These are phyloP conservation scores for Plasmodium knowlesi DNA, from an alignment of 169 alveolate species.

Conservation along the genomic window DNA sequence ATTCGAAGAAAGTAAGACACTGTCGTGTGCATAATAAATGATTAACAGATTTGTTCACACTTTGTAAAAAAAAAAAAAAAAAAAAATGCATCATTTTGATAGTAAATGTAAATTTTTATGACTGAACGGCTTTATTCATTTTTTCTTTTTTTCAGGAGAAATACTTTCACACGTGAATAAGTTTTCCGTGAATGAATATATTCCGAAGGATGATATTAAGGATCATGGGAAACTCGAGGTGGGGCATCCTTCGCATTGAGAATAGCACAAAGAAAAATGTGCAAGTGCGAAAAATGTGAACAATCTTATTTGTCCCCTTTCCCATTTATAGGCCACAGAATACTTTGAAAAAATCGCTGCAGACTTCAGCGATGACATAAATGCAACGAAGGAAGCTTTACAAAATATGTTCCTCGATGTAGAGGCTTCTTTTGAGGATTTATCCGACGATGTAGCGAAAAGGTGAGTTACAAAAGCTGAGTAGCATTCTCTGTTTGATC, in stretches of 20 bases:
- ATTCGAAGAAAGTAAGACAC: slow-evolving; percentile 20
- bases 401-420: slow-evolving; percentile 36
- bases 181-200: slow-evolving; percentile 1
- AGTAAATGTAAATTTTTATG: neutral
- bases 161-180: neutral
- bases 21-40: neutral
- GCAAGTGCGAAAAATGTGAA: neutral
- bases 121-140: neutral
- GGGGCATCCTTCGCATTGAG: neutral
- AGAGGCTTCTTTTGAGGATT: slow-evolving; percentile 45
- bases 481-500: neutral
- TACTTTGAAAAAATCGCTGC: slow-evolving; percentile 19
- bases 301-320: neutral
- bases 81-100: no score
- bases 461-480: neutral
- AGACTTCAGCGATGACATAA: slow-evolving; percentile 58
- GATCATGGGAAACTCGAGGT: slow-evolving; percentile 29
- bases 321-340: slow-evolving; percentile 19
- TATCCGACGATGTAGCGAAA: slow-evolving; percentile 45
- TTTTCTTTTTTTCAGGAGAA: slow-evolving; percentile 17
- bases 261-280: neutral
- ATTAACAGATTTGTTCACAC: neutral
- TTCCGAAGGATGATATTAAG: neutral
- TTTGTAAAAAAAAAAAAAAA: slow-evolving; percentile 9
- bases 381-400: slow-evolving; percentile 5